These are phyloP conservation scores for Macrophomina tecta DNA, from an alignment of 2,329 filamentous ascomycete genomes.

Conservation along the genomic window DNA sequence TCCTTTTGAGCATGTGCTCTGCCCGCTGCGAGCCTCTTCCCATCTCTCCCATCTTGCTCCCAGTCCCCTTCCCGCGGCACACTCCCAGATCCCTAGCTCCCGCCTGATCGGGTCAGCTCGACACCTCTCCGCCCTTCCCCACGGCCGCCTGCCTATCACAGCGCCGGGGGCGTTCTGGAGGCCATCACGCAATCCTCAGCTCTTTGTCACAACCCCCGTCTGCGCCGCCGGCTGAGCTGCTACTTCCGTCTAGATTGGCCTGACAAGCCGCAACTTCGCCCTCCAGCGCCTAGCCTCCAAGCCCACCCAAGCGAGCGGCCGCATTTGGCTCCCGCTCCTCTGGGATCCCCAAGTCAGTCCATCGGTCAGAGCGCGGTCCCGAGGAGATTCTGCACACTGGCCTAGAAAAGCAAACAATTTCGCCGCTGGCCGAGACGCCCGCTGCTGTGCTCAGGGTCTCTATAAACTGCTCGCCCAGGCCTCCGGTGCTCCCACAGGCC, in stretches of 20 bases:
- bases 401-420: conserved; percentile 18
- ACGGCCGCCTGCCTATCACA: conserved; percentile 18
- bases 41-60: neutral
- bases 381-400: conserved; percentile 6
- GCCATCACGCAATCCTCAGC: conserved; percentile 24
- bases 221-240: neutral
- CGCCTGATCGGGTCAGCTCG: conserved; percentile 18
- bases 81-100: neutral
- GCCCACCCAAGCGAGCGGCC: conserved; percentile 14
- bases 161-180: neutral
- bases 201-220: conserved; percentile 10
- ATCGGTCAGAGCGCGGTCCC: neutral
- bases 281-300: conserved; percentile 15
- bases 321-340: conserved; percentile 13
- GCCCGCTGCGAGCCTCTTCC: neutral
- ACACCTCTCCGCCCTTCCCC: neutral
- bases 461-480: conserved; percentile 20
- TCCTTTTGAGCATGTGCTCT: conserved; percentile 4
- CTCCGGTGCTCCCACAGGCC: conserved; percentile 17
- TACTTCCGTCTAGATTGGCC: conserved; percentile 20
- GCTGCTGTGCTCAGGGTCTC: conserved; percentile 2
- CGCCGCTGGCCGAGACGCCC: conserved; percentile 2
- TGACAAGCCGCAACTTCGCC: neutral
- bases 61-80: neutral
- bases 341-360: conserved; percentile 2